Conservation (phyloP, 2,329 filamentous ascomycete species). For the Scolecobasidium constrictum region DNA sequence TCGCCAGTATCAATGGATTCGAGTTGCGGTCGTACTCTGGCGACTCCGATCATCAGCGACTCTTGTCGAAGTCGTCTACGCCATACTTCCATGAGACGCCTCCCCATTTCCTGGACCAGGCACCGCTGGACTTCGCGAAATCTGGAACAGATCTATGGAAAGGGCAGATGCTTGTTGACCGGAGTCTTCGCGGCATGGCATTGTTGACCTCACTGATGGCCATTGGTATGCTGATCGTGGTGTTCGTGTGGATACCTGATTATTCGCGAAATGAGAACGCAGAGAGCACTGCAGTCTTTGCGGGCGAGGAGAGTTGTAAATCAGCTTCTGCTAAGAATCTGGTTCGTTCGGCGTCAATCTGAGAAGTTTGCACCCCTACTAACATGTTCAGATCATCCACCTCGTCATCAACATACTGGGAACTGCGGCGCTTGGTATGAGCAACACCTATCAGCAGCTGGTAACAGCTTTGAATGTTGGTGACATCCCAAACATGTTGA, state of each 20-base stretch:
- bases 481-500: conserved; percentile 18
- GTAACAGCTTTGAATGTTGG: conserved; percentile 18
- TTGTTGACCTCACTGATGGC: background rate
- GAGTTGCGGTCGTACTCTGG: no score
- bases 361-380: background rate
- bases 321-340: background rate
- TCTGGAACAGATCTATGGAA: background rate
- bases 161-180: conserved; percentile 1
- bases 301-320: background rate
- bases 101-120: no score
- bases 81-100: no score
- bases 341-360: background rate
- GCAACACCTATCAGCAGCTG: conserved; percentile 23
- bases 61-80: no score
- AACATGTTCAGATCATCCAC: conserved; percentile 5
- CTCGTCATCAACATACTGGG: conserved; percentile 20
- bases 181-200: conserved; percentile 1
- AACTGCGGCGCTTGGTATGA: conserved; percentile 22
- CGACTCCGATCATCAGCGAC: no score
- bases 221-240: background rate
- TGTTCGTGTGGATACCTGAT: background rate
- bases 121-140: no score
- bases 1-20: no score
- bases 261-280: background rate
- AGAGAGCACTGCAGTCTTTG: background rate